Evolutionary conservation across 1,139 yeast genomes (phyloP).

Genomic region (Geotrichum reessii): DNA sequence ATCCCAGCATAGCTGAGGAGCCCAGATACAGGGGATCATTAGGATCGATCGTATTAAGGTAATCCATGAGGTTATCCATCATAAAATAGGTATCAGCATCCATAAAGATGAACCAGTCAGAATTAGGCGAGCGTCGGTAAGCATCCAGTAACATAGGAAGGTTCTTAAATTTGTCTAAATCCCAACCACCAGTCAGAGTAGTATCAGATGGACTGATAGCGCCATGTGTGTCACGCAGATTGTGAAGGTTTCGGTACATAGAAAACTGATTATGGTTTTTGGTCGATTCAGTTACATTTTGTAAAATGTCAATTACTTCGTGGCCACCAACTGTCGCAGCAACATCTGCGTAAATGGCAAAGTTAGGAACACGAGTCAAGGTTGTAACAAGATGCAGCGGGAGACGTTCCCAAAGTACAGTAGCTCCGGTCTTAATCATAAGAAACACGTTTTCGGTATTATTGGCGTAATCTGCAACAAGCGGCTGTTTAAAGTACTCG

Average conservation of each 20-base stretch:
- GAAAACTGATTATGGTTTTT: conserved; percentile 25
- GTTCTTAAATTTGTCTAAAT: conserved; percentile 37
- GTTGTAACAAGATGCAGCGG: conserved; percentile 37
- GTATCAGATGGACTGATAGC: conserved; percentile 17
- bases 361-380: conserved; percentile 34
- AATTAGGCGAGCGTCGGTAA: conserved; percentile 29
- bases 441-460: conserved; percentile 28
- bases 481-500: conserved; percentile 25
- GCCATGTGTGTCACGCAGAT: conserved; percentile 26
- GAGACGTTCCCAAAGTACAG: conserved; percentile 36
- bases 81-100: conserved; percentile 37
- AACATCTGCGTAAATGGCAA: conserved; percentile 36
- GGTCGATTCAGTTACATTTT: conserved; percentile 29
- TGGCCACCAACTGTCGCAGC: conserved; percentile 34
- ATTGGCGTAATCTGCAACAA: conserved; percentile 28
- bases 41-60: conserved; percentile 28
- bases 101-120: conserved; percentile 38
- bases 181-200: conserved; percentile 30
- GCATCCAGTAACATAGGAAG: conserved; percentile 39
- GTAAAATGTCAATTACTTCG: conserved; percentile 34
- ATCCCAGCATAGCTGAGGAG: conserved; percentile 27
- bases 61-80: conserved; percentile 30
- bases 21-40: conserved; percentile 33
- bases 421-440: conserved; percentile 38
- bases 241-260: conserved; percentile 30